Conservation (phyloP, 345 rosid genomes). For the Cardiospermum halicacabum region DNA sequence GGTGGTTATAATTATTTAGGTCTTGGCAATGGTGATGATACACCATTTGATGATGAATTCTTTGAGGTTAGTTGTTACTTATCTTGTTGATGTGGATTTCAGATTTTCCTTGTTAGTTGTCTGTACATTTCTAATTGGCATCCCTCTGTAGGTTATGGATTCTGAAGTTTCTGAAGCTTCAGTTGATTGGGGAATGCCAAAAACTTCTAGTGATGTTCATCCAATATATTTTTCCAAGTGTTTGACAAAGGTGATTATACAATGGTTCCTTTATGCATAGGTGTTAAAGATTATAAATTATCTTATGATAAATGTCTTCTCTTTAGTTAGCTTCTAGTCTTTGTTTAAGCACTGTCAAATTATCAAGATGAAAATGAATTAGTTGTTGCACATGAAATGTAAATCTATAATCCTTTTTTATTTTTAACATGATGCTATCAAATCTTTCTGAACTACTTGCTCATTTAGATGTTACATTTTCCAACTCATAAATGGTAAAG, state of each 20-base stretch:
- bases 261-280: no score
- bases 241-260: slow-evolving; percentile 61
- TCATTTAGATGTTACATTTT: background rate
- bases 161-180: slow-evolving; percentile 55
- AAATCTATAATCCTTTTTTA: background rate
- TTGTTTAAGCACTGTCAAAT: background rate
- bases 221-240: slow-evolving; percentile 88
- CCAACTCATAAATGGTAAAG: background rate
- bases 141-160: slow-evolving; percentile 53
- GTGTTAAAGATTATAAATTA: no score
- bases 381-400: background rate
- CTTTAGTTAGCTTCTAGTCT: no score
- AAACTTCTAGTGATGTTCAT: slow-evolving; percentile 57
- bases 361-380: background rate
- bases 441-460: background rate
- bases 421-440: background rate
- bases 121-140: slow-evolving; percentile 12
- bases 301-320: no score
- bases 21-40: slow-evolving; percentile 36
- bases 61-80: slow-evolving; percentile 58
- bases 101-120: background rate
- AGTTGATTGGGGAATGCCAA: slow-evolving; percentile 94
- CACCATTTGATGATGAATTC: slow-evolving; percentile 56
- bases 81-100: slow-evolving; percentile 11
- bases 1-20: slow-evolving; percentile 49